Conservation (phyloP, 345 rosid genomes). For the Corchorus olitorius region DNA sequence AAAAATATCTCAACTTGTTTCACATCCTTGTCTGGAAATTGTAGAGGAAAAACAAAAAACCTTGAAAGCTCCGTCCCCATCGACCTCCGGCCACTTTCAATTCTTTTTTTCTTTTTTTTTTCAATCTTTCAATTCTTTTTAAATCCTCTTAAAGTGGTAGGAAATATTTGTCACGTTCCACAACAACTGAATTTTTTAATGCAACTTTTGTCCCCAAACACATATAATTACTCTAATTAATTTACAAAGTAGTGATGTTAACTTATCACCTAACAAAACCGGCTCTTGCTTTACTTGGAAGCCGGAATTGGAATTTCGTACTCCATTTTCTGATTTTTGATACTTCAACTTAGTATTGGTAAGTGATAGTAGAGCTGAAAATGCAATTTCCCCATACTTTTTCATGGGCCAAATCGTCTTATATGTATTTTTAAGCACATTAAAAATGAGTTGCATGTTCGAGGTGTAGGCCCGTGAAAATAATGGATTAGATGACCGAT, state of each 20-base stretch:
- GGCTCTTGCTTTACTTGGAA: neutral
- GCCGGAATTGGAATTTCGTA: neutral
- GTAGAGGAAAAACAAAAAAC: neutral
- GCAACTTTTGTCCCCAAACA: neutral
- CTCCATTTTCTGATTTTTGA: neutral
- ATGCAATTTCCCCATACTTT: neutral
- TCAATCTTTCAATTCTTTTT: neutral
- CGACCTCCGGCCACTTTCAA: neutral
- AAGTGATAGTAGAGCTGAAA: neutral
- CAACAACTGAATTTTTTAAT: neutral
- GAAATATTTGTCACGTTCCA: neutral
- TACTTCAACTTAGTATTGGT: neutral
- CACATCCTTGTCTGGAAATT: neutral
- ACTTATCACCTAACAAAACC: neutral
- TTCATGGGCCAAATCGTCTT: neutral
- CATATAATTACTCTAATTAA: neutral
- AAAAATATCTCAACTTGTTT: neutral
- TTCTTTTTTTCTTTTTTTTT: too few relatives aligned
- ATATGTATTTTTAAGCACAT: neutral
- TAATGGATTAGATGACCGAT: neutral
- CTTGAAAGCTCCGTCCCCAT: neutral
- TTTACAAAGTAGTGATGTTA: neutral
- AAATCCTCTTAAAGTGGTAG: neutral
- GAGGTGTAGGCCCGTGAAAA: neutral
- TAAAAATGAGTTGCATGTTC: neutral